Conservation (phyloP, 1,284 basidiomycete genomes). For the Cryptococcus depauperatus region DNA sequence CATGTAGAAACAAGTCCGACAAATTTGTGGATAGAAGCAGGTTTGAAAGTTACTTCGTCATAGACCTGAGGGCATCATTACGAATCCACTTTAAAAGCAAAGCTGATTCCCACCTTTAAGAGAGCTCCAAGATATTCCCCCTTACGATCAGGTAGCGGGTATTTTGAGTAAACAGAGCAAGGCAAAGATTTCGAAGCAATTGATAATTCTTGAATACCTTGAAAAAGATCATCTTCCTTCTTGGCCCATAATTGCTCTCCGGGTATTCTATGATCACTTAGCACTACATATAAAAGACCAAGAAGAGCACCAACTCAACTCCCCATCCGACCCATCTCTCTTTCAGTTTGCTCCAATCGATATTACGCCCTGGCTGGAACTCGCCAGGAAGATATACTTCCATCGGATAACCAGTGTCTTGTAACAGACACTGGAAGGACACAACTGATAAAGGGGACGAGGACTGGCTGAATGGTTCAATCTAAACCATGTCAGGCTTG, state of each 20-base stretch:
- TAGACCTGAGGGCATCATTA: slow-evolving; percentile 24
- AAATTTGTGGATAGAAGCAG: slow-evolving; percentile 34
- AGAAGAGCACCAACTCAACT: slow-evolving; percentile 32
- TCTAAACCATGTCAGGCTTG: too few relatives aligned
- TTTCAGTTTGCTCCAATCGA: slow-evolving; percentile 33
- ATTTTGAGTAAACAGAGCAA: slow-evolving; percentile 27
- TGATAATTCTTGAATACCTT: slow-evolving; percentile 1
- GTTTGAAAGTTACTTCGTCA: slow-evolving; percentile 35
- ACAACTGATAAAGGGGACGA: slow-evolving; percentile 31
- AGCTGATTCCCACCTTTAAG: slow-evolving; percentile 29
- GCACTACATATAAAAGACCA: slow-evolving; percentile 1
- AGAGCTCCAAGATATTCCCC: slow-evolving; percentile 34
- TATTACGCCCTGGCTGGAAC: slow-evolving; percentile 1
- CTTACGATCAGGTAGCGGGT: slow-evolving; percentile 20
- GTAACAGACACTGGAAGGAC: slow-evolving; percentile 40
- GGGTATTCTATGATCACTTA: slow-evolving; percentile 24
- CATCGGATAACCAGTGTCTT: slow-evolving; percentile 44
- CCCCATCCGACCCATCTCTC: slow-evolving; percentile 46
- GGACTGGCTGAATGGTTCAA: slow-evolving; percentile 17
- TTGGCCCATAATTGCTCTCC: slow-evolving; percentile 34
- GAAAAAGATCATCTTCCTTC: slow-evolving; percentile 2
- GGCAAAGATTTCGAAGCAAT: slow-evolving; percentile 9
- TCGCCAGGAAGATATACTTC: slow-evolving; percentile 40
- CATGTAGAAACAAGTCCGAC: slow-evolving; percentile 36
- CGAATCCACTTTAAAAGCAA: neutral